phyloP scores from a whole-genome alignment of 768 basidiomycete genomes.

The Botryobasidium botryosum region DNA sequence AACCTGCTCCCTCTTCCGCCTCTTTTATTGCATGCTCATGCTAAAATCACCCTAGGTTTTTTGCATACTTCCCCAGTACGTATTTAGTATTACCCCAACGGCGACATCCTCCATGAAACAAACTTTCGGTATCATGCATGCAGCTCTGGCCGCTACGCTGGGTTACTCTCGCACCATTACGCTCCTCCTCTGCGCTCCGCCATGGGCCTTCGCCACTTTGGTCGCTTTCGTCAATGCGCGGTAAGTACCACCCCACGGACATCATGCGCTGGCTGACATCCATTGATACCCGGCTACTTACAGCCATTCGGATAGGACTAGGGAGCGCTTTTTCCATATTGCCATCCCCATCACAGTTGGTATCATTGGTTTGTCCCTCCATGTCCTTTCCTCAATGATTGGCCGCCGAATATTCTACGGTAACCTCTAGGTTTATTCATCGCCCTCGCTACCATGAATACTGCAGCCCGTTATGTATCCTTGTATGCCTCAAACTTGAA shows the following conservation, averaged over 20 bases:
- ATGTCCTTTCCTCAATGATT: no score
- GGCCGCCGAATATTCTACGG: no score
- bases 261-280: neutral
- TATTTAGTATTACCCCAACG: slow-evolving; percentile 7
- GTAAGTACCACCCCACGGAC: neutral
- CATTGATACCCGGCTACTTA: no score
- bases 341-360: slow-evolving; percentile 35
- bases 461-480: slow-evolving; percentile 37
- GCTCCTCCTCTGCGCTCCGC: slow-evolving; percentile 61
- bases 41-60: neutral
- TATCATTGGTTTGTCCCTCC: slow-evolving; percentile 53
- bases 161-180: slow-evolving; percentile 46
- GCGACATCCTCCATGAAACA: no score
- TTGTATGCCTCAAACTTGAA: neutral
- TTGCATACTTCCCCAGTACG: neutral
- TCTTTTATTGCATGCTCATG: no score
- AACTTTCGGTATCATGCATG: slow-evolving; percentile 14
- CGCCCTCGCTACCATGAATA: slow-evolving; percentile 45
- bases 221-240: slow-evolving; percentile 35
- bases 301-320: slow-evolving; percentile 46
- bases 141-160: slow-evolving; percentile 47
- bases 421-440: no score
- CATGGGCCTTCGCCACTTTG: slow-evolving; percentile 47
- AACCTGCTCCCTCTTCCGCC: neutral
- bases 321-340: slow-evolving; percentile 60